Evolutionary conservation across 1,284 basidiomycete species (phyloP), one percentile per base, ranked within the genome.

Genomic region (Cutaneotrichosporon cyanovorans): DNA sequence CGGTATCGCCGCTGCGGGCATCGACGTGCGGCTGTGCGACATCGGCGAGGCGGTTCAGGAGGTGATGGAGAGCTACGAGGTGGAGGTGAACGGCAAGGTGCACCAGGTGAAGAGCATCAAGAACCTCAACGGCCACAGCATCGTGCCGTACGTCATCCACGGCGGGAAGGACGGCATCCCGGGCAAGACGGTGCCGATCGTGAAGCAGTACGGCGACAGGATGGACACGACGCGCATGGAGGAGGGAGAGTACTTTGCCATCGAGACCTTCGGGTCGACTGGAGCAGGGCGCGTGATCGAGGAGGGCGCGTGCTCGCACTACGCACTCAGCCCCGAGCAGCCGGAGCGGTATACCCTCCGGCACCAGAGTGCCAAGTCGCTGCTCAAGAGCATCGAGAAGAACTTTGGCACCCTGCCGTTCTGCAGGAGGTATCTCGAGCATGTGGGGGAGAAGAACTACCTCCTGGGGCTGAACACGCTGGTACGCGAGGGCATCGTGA

Each of bases 31-130:
- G 37, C 77, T 98, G 39, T 91, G 90, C 51, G 93, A 98, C 65
- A 79, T 99, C 32, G 95, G 84, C 7, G 91, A 82, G 0, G 79
- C 80, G 33, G 92, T 98, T 51, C 93, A 99, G 69, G 95, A 99
- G 71, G 92, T 91, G 3, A 98, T 99, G 95, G 92, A 97, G 68
- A 90, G 87, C 5, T 96, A 97, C 66, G 95, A 98, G 69, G 91
- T 98, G 16, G 89, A 92, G 63, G 81, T 91, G 18, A 77, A 82
- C 23, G 86, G 89, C 32, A 90, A 92, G 68, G 78, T 83, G 18
- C 78, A 84, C 58, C n/a, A 63, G 91, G 90, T 96, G 55, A 95
- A 91, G 72, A 78, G 86, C 2, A 95, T 96, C 52, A 77, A 80
- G 53, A 93, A 92, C 65, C 78, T 96, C 12, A 91, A 87, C 48